Evolutionary conservation across 148 eudicot species (phyloP).

Genomic region (Euryodendron excelsum): DNA sequence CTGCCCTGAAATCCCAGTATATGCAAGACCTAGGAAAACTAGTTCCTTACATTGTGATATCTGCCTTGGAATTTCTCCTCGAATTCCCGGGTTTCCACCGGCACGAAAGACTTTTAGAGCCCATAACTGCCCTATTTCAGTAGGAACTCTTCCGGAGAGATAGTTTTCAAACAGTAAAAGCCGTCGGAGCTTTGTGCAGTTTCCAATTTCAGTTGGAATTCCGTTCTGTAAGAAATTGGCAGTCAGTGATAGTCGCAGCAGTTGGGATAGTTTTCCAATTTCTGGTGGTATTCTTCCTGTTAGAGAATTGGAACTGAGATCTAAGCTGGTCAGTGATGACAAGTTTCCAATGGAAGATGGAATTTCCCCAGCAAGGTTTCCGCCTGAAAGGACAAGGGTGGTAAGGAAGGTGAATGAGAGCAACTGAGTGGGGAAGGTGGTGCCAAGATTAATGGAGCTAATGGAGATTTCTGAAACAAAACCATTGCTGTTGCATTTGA

Average conservation of each 20-base stretch:
- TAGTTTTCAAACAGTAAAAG: slow-evolving; percentile 32
- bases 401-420: slow-evolving; percentile 24
- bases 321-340: slow-evolving; percentile 21
- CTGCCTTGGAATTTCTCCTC: slow-evolving; percentile 36
- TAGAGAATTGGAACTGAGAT: slow-evolving; percentile 33
- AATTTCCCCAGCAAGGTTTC: slow-evolving; percentile 30
- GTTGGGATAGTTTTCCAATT: slow-evolving; percentile 20
- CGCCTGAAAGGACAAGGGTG: slow-evolving; percentile 25
- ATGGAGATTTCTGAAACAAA: slow-evolving; percentile 27
- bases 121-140: slow-evolving; percentile 25
- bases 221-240: slow-evolving; percentile 25
- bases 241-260: slow-evolving; percentile 21
- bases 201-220: slow-evolving; percentile 33
- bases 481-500: slow-evolving; percentile 20
- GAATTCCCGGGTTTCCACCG: slow-evolving; percentile 30
- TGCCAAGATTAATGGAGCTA: slow-evolving; percentile 26
- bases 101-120: slow-evolving; percentile 33
- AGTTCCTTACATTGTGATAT: slow-evolving; percentile 30
- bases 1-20: slow-evolving; percentile 31
- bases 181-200: slow-evolving; percentile 22
- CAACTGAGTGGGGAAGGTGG: slow-evolving; percentile 25
- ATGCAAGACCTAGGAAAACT: slow-evolving; percentile 33
- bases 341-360: slow-evolving; percentile 22
- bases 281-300: slow-evolving; percentile 29
- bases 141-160: slow-evolving; percentile 27